A percentile compares a stretch with the other conserved stretches of the same genome.
Evolutionary conservation across 306 rosid genomes (phyloP).

Genomic region (Rosa lucieae): DNA sequence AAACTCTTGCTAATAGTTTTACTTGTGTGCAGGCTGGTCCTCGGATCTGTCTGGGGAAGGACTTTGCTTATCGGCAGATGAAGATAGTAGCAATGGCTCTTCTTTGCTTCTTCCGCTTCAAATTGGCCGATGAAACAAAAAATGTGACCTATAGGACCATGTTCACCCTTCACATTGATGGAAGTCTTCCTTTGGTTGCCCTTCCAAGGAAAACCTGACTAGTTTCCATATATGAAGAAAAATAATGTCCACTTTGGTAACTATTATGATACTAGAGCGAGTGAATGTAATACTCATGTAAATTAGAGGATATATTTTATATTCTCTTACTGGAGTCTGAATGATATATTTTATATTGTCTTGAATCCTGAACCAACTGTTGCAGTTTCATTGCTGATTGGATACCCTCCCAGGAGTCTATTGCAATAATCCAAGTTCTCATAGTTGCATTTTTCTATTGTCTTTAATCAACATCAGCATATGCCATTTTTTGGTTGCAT

Average conservation of each 20-base stretch:
- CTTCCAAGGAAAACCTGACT: conserved; percentile 33
- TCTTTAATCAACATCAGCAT: neutral
- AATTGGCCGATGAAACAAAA: conserved; percentile 37
- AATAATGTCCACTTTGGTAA: neutral
- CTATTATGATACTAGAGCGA: neutral
- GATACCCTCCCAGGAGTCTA: neutral
- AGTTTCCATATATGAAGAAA: neutral
- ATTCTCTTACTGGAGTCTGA: neutral
- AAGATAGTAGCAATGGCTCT: conserved; percentile 57
- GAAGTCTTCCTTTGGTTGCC: conserved; percentile 53
- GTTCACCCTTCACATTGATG: conserved; percentile 71
- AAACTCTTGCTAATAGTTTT: neutral
- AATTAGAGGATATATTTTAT: neutral
- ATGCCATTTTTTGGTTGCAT: neutral
- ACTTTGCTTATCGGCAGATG: conserved; percentile 79
- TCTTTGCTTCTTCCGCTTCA: conserved; percentile 50
- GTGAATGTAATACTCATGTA: neutral
- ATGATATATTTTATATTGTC: neutral
- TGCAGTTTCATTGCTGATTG: neutral
- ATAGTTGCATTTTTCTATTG: neutral
- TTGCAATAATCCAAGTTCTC: neutral
- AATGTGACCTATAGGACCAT: conserved; percentile 51
- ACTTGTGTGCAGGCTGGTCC: conserved; percentile 63
- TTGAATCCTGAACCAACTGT: neutral
- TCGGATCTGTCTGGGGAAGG: conserved; percentile 71